Conservation (phyloP, 139 green algal genomes). For the Chlorella sp. region DNA sequence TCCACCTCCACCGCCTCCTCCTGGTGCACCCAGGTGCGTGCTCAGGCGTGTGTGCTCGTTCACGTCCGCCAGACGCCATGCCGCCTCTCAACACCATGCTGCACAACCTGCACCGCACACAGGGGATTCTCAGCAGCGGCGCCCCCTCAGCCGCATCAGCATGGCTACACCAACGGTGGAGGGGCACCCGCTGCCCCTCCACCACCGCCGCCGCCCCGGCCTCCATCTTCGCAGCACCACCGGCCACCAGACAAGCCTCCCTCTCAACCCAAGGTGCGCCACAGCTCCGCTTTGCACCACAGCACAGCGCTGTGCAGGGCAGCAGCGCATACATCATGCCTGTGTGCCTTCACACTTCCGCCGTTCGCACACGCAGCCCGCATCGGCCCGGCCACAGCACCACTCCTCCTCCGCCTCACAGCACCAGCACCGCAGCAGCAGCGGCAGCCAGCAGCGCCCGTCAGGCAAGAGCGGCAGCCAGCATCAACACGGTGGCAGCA, state of each 20-base stretch:
- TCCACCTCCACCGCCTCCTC: no score
- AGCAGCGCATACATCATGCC: not conserved
- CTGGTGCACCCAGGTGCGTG: not conserved
- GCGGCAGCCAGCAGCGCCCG: not conserved
- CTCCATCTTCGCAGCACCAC: not conserved
- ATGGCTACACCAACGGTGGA: not conserved
- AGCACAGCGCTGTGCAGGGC: no score
- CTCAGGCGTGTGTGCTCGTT: not conserved
- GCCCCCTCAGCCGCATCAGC: not conserved
- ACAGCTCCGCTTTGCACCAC: no score
- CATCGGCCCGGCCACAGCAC: no score
- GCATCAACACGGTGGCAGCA: no score
- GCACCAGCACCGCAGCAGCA: not conserved
- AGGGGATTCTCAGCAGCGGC: not conserved
- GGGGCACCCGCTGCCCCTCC: not conserved
- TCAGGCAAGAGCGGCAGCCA: not conserved
- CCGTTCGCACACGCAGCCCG: no score
- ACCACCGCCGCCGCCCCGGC: not conserved
- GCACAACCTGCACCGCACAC: no score
- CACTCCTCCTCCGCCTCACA: no score
- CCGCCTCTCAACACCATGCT: no score
- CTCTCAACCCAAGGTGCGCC: no score
- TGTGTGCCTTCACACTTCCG: no score
- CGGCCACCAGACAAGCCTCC: not conserved
- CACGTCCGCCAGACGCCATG: no score